Evolutionary conservation across 2,329 filamentous ascomycete species (phyloP).

Genomic region (Exophiala phaeomuriformis): DNA sequence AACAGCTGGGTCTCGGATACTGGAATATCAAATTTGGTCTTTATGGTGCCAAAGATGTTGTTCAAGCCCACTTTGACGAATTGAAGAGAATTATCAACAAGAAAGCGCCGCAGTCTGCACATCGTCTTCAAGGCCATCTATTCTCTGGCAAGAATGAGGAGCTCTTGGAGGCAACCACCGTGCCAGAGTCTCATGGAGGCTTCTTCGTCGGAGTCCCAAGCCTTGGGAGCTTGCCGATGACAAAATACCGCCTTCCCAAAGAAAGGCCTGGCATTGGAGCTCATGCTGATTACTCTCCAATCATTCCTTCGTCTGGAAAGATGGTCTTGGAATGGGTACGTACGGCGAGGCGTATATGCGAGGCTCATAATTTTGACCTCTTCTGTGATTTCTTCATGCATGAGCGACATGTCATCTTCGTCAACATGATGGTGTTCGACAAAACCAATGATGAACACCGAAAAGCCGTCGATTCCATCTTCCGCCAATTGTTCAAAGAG

Average conservation of each 20-base stretch:
- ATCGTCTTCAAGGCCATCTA: conserved; percentile 15
- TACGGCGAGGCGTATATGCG: conserved; percentile 11
- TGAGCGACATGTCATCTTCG: conserved; percentile 21
- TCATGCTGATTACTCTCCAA: conserved; percentile 20
- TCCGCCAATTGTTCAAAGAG: conserved; percentile 12
- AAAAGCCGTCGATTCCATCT: conserved; percentile 13
- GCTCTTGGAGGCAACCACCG: conserved; percentile 14
- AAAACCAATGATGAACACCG: conserved; percentile 15
- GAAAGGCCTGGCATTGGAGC: conserved; percentile 14
- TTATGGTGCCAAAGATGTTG: conserved; percentile 14
- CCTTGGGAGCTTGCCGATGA: conserved; percentile 21
- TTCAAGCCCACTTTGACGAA: conserved; percentile 20
- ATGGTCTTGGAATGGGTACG: conserved; percentile 18
- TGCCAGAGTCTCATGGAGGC: conserved; percentile 18
- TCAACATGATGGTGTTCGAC: conserved; percentile 22
- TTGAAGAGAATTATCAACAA: conserved; percentile 15
- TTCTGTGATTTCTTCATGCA: conserved; percentile 24
- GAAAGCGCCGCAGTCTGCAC: conserved; percentile 6
- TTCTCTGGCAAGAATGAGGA: conserved; percentile 16
- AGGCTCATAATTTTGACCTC: conserved; percentile 16
- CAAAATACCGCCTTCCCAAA: conserved; percentile 15
- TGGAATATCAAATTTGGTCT: conserved; percentile 21
- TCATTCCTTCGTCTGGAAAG: conserved; percentile 18
- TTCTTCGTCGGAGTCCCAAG: conserved; percentile 21
- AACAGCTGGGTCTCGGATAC: conserved; percentile 14